Base-by-base conservation (phyloP, 306 rosid species). In the Lagenaria siceraria region DNA sequence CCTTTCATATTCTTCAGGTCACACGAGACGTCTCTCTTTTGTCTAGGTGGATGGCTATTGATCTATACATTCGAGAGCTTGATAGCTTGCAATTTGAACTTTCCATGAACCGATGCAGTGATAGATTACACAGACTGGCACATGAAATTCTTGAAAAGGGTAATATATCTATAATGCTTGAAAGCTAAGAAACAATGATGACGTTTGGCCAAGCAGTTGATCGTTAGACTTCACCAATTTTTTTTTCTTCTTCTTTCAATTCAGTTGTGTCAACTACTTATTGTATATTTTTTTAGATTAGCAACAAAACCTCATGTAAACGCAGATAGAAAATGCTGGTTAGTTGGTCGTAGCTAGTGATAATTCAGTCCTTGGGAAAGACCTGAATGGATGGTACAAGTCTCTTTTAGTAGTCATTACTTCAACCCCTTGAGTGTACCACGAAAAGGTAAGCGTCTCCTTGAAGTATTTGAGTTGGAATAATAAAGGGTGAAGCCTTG, bases 31-130 rank as follows among this genome's bases (percentile, higher is more conserved):
- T 93, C 84, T 83, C 96, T 18, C 96, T 93, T 81, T 66, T 93
- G 54, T 93, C 97, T 65, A 88, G 92, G 87, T 93, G 98, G 98
- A 93, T 93, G 96, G 93, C 93, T 35, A 84, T 85, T 80, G 98
- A 93, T 82, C 96, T 93, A 52, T 93, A 93, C 81, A 83, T 93
- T 33, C 87, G 96, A 14, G 98, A 93, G 81, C 79, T 89, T 76
- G 98, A 93, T 85, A 87, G 87, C 87, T 93, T 93, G 78, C 87
- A 89, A 81, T 93, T 93, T 85, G 98, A 93, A 82, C 89, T 93
- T 56, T 93, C 98, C 85, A 93, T 93, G 97, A 87, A 88, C 71
- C 89, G 80, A 51, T 91, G 98, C 89, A 91, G 91, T 58, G 91
- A 89, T 70, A 73, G 72, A 22, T 68, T 93, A 87, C 85, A 87